These are phyloP conservation scores for Peterozyma xylosa DNA, from an alignment of 805 yeast species.

Conservation along the genomic window DNA sequence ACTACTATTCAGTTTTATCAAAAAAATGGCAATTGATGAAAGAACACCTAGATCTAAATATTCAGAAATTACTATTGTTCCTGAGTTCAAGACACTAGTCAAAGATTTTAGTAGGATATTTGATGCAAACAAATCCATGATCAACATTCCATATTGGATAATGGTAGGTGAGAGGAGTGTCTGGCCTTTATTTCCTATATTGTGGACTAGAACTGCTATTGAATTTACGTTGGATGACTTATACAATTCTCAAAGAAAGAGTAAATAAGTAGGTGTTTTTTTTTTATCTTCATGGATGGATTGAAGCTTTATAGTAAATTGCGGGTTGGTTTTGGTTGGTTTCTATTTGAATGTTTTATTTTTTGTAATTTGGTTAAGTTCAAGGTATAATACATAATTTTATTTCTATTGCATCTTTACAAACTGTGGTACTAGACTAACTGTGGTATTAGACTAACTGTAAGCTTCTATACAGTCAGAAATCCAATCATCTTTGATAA, in stretches of 20 bases:
- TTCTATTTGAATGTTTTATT: too few relatives aligned
- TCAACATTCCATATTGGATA: constrained; percentile 84
- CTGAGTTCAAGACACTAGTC: constrained; percentile 67
- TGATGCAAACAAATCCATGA: constrained; percentile 62
- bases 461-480: neutral
- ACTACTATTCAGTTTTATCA: constrained; percentile 57
- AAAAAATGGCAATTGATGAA: constrained; percentile 80
- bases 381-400: too few relatives aligned
- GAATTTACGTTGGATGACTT: constrained; percentile 83
- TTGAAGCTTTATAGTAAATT: too few relatives aligned
- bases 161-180: constrained; percentile 85
- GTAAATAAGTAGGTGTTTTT: constrained; percentile 2
- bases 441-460: too few relatives aligned
- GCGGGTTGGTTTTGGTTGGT: too few relatives aligned
- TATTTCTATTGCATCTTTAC: too few relatives aligned
- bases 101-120: constrained; percentile 68
- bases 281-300: too few relatives aligned
- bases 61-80: constrained; percentile 85
- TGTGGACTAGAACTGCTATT: constrained; percentile 83
- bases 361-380: too few relatives aligned
- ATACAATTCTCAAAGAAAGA: constrained; percentile 30
- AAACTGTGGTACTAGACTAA: too few relatives aligned
- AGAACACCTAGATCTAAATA: constrained; percentile 68
- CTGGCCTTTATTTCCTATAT: constrained; percentile 83
- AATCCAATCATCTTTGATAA: constrained; percentile 26